Evolutionary conservation across 192 early-diverging fungal species (phyloP).

Genomic region (Gonapodya sp.): DNA sequence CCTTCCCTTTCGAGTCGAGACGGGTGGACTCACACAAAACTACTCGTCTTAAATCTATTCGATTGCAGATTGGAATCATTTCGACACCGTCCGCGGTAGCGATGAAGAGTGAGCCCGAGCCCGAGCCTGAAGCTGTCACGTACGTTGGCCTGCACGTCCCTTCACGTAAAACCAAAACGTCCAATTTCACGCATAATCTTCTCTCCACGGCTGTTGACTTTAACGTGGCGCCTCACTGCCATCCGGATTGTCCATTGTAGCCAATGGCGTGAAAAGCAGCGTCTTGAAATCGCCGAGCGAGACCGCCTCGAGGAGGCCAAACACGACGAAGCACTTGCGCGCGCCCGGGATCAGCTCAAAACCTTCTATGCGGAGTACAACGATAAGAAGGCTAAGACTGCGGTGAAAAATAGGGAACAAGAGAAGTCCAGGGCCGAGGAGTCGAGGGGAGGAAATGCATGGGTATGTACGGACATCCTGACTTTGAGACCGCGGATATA

Average conservation of each 20-base stretch:
- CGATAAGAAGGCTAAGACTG: constrained; percentile 40
- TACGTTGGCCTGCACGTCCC: not conserved
- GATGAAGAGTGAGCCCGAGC: not conserved
- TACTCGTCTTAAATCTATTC: not conserved
- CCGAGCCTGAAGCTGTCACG: not conserved
- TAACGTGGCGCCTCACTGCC: not conserved
- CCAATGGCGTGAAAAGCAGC: constrained; percentile 35
- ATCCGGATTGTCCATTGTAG: constrained; percentile 14
- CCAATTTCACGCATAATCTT: not conserved
- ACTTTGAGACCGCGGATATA: too few species aligned
- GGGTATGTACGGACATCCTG: constrained; percentile 29
- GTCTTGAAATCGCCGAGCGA: constrained; percentile 28
- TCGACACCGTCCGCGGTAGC: not conserved
- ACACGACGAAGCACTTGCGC: constrained; percentile 24
- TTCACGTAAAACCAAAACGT: not conserved
- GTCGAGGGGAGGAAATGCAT: constrained; percentile 31
- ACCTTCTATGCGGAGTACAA: constrained; percentile 53
- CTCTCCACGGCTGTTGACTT: not conserved
- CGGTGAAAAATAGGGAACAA: constrained; percentile 35
- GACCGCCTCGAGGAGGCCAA: constrained; percentile 27
- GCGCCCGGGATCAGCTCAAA: constrained; percentile 38
- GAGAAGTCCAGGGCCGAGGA: constrained; percentile 23
- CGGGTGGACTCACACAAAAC: too few species aligned
- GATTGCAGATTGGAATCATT: not conserved
- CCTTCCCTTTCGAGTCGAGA: too few species aligned